A percentile compares a stretch with the other conserved stretches of the same genome.
Evolutionary conservation across 352 stramenopile genomes (phyloP).

Genomic region (Phytopythium chamaehyphon): DNA sequence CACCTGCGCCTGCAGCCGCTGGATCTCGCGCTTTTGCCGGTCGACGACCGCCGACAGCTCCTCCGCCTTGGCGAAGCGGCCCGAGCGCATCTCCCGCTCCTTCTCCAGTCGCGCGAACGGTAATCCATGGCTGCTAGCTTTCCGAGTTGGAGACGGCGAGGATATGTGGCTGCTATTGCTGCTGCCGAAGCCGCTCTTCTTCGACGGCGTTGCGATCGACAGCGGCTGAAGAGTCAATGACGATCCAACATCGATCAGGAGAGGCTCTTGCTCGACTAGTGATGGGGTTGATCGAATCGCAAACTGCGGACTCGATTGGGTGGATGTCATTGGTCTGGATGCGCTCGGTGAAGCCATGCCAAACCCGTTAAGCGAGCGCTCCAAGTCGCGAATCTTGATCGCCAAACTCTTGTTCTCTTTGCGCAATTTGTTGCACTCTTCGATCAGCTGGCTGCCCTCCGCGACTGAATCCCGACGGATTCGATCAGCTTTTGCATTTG

Average conservation of each 20-base stretch:
- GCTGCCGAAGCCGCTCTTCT: constrained; percentile 10
- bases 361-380: constrained; percentile 16
- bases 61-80: constrained; percentile 21
- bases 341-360: neutral
- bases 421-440: constrained; percentile 73
- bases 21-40: constrained; percentile 65
- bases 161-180: neutral
- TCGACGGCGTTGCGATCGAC: constrained; percentile 18
- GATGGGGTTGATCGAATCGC: constrained; percentile 12
- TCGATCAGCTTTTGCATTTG: constrained; percentile 62
- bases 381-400: constrained; percentile 63
- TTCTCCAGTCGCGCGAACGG: constrained; percentile 48
- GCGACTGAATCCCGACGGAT: constrained; percentile 69
- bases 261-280: constrained; percentile 6
- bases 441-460: constrained; percentile 72
- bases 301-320: constrained; percentile 32
- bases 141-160: constrained; percentile 2
- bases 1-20: constrained; percentile 62
- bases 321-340: constrained; percentile 13
- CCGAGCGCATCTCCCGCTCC: constrained; percentile 23
- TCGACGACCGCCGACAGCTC: constrained; percentile 45
- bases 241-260: neutral
- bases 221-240: constrained; percentile 19
- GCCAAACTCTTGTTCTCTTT: constrained; percentile 72
- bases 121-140: constrained; percentile 11